Percentiles rank a stretch among this genome's conserved stretches.
These are phyloP conservation scores for Penicillium psychrosexuale DNA, from an alignment of 2,329 filamentous ascomycete species.

Conservation along the genomic window DNA sequence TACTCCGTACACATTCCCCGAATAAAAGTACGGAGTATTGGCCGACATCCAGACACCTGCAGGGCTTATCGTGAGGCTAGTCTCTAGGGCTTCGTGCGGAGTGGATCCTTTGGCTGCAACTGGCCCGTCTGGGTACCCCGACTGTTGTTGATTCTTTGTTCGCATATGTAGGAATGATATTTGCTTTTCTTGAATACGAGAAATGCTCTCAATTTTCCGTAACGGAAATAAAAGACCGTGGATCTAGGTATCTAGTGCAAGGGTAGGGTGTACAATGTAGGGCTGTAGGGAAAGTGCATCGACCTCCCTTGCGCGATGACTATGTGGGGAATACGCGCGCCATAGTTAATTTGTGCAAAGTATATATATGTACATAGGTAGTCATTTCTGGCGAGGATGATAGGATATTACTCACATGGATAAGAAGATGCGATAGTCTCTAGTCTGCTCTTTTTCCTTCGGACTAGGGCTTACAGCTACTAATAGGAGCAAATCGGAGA, in stretches of 20 bases:
- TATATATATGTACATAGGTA: not conserved
- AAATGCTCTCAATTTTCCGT: not conserved
- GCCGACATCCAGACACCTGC: too few relatives aligned
- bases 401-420: not conserved
- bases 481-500: not conserved
- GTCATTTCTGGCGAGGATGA: not conserved
- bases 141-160: too few relatives aligned
- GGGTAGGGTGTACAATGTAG: not conserved
- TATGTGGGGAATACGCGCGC: constrained; percentile 1
- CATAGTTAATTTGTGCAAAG: not conserved
- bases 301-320: not conserved
- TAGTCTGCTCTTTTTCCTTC: not conserved
- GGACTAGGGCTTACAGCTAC: not conserved
- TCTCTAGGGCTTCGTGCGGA: too few relatives aligned
- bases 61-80: too few relatives aligned
- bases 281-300: not conserved
- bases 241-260: not conserved
- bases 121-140: too few relatives aligned
- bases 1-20: too few relatives aligned
- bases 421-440: not conserved
- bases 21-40: too few relatives aligned
- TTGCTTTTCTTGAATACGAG: not conserved
- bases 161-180: not conserved
- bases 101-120: too few relatives aligned
- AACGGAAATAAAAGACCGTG: not conserved